Base-by-base conservation (phyloP, 176 grass and related monocot species). In the Oryza nivara region DNA sequence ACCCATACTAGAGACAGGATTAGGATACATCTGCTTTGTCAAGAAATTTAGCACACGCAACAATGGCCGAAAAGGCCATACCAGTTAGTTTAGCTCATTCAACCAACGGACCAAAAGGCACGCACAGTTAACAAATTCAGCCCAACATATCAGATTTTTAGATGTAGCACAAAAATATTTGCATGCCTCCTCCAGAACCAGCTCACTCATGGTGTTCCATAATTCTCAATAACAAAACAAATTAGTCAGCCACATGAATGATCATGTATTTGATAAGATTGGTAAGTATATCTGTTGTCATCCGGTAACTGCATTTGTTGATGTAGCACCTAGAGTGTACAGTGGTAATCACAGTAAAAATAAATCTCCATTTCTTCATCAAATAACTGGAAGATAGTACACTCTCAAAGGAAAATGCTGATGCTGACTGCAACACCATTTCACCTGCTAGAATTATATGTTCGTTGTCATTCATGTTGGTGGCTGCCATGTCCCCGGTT, bases 401-500 rank as follows among this genome's bases (percentile, higher is more conserved):
- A 80, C 4, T 30, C 67, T 16, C 38, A 9, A 15, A 48, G 15
- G 13, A 71, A 70, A 86, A 81, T 14, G 52, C 52, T 56, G 6
- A 56, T 56, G 41, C 30, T 81, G 7, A 40, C 30, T 51, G 23
- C 22, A 71, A 17, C 60, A 32, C 1, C 12, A 12, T 46, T 46
- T 36, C 45, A 14, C 67, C 73, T n/a, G 79, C 46, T 74, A n/a
- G 2, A 77, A 69, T 52, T 75, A 61, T 26, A 78, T 56, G 35
- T 75, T 49, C 32, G 35, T 75, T 49, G 40, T 2, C 2, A 28
- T 83, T 94, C 88, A 94, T 52, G 88, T 70, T 4, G 92, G 92
- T 65, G 92, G 92, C n/a, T 90, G 88, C 92, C 92, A 94, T 48
- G 88, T 90, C 38, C 92, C 92, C 46, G 85, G 92, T 70, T 92